A percentile compares a stretch with the other conserved stretches of the same genome.
These are phyloP conservation scores for Emydomyces testavorans DNA, from an alignment of 2,329 filamentous ascomycete genomes.

Conservation along the genomic window DNA sequence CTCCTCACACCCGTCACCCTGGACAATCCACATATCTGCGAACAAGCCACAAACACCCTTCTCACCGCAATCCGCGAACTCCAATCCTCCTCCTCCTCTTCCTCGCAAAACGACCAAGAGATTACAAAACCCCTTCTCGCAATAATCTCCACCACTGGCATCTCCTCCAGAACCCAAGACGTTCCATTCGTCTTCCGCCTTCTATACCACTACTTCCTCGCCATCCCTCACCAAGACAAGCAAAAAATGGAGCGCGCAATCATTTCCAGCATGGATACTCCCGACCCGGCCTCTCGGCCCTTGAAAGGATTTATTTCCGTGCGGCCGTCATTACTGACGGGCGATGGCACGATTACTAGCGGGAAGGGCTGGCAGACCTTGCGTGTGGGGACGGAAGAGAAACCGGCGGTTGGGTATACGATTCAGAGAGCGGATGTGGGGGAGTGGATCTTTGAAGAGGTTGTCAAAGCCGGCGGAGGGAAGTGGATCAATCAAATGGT, in stretches of 20 bases:
- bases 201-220: conserved; percentile 19
- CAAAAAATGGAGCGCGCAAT: conserved; percentile 18
- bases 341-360: conserved; percentile 16
- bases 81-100: background rate
- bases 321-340: conserved; percentile 22
- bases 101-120: background rate
- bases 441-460: conserved; percentile 23
- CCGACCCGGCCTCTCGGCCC: conserved; percentile 13
- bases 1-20: conserved; percentile 19
- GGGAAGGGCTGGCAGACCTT: conserved; percentile 19
- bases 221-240: conserved; percentile 21
- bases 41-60: conserved; percentile 18
- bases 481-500: conserved; percentile 20
- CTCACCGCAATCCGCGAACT: conserved; percentile 19
- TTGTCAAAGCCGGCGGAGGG: conserved; percentile 17
- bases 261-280: conserved; percentile 18
- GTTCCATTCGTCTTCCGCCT: conserved; percentile 17
- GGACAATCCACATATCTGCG: conserved; percentile 22
- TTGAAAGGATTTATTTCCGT: conserved; percentile 20
- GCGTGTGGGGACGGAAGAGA: conserved; percentile 19
- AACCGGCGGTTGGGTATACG: conserved; percentile 22
- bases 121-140: conserved; percentile 18
- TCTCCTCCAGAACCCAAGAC: conserved; percentile 16
- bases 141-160: conserved; percentile 22
- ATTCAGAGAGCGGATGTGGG: conserved; percentile 25